These are phyloP conservation scores for Ceratocystis alfenasii DNA, from an alignment of 2,329 filamentous ascomycete genomes.

Conservation along the genomic window DNA sequence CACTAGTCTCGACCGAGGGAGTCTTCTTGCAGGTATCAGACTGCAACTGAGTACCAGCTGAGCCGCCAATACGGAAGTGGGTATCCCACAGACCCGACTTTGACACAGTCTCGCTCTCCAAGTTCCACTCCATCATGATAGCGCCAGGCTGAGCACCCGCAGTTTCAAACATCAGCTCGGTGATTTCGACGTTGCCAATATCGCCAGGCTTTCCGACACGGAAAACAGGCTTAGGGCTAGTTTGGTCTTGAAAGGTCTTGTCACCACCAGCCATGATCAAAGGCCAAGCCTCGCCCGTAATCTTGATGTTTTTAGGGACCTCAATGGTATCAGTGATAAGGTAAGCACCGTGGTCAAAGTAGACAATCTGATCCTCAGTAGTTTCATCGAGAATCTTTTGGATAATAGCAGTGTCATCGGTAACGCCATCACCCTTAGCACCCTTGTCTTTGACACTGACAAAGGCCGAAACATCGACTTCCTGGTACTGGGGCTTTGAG, in stretches of 20 bases:
- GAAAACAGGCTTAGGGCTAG: slow-evolving; percentile 71
- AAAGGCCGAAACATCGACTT: slow-evolving; percentile 54
- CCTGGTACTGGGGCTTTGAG: slow-evolving; percentile 79
- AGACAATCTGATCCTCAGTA: slow-evolving; percentile 52
- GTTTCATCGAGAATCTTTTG: slow-evolving; percentile 64
- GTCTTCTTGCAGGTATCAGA: slow-evolving; percentile 69
- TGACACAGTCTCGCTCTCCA: slow-evolving; percentile 54
- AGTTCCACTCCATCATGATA: slow-evolving; percentile 85
- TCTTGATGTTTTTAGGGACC: slow-evolving; percentile 67
- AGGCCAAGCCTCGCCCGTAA: slow-evolving; percentile 86
- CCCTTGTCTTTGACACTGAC: slow-evolving; percentile 72
- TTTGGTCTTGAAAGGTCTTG: slow-evolving; percentile 57
- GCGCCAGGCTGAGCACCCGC: slow-evolving; percentile 73
- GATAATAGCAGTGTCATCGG: slow-evolving; percentile 78
- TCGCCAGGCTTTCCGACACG: slow-evolving; percentile 71
- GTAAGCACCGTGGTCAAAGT: slow-evolving; percentile 66
- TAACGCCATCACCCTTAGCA: slow-evolving; percentile 74
- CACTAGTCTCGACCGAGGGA: slow-evolving; percentile 47
- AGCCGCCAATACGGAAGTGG: slow-evolving; percentile 87
- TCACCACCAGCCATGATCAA: slow-evolving; percentile 71
- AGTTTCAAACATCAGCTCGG: slow-evolving; percentile 75
- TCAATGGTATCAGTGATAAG: slow-evolving; percentile 57
- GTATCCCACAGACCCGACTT: slow-evolving; percentile 82
- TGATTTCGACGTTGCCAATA: slow-evolving; percentile 71
- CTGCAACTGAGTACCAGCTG: slow-evolving; percentile 71